A percentile compares a stretch with the other conserved stretches of the same genome.
These are phyloP conservation scores for Hymenoscyphus fructigenus DNA, from an alignment of 2,329 filamentous ascomycete genomes.

Conservation along the genomic window DNA sequence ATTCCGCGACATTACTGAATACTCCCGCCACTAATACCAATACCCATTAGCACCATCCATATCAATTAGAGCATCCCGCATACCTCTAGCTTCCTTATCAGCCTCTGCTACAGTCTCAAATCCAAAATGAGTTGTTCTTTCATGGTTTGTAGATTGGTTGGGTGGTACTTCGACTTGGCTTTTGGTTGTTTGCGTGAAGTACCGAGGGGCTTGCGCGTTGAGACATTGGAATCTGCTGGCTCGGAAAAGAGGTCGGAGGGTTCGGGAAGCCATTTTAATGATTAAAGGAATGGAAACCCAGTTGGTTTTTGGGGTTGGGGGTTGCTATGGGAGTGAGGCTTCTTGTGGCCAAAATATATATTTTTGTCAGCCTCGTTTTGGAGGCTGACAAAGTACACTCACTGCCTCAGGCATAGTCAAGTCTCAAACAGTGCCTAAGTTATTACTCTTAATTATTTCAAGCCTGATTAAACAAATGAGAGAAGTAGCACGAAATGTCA, in stretches of 20 bases:
- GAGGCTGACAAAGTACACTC: not conserved
- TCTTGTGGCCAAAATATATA: not conserved
- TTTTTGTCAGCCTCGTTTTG: slow-evolving; percentile 15
- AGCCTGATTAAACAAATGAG: no score
- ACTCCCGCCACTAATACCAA: slow-evolving; percentile 58
- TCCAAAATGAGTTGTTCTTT: slow-evolving; percentile 39
- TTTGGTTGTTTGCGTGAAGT: slow-evolving; percentile 21
- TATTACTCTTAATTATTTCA: no score
- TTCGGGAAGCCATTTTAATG: slow-evolving; percentile 28
- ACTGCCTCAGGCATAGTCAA: no score
- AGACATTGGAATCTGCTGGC: slow-evolving; percentile 23
- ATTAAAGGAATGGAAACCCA: not conserved
- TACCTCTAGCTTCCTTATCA: slow-evolving; percentile 39
- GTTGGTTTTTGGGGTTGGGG: not conserved
- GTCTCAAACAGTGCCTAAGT: no score
- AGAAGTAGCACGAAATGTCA: not conserved
- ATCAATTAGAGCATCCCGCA: not conserved
- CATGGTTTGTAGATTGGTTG: slow-evolving; percentile 27
- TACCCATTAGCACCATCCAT: not conserved
- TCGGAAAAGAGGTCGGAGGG: slow-evolving; percentile 25
- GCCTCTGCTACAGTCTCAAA: slow-evolving; percentile 38
- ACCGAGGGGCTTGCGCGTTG: slow-evolving; percentile 19
- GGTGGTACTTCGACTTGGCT: slow-evolving; percentile 18
- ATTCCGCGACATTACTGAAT: slow-evolving; percentile 85
- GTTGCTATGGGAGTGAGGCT: not conserved